Base-by-base conservation (phyloP, 305 asterid species). In the Fraxinus paxiana region DNA sequence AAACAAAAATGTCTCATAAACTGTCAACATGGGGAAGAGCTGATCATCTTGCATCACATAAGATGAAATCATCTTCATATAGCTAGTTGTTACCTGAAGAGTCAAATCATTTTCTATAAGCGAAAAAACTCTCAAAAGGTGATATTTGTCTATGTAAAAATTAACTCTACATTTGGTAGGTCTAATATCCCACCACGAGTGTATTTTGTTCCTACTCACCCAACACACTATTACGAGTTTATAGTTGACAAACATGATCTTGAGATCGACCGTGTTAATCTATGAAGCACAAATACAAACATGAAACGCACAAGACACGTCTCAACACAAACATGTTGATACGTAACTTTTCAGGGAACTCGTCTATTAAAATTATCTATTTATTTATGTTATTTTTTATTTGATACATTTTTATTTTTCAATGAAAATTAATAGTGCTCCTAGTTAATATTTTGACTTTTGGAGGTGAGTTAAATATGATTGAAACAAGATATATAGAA, bases 31-130 rank as follows among this genome's bases (percentile, higher is more conserved):
- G 6, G 97, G 92, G 13, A 90, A 92, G 63, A 94, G 92, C 81
- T 92, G 98, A 82, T 94, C 98, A 63, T 94, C 98, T 89, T 94
- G 96, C 98, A 92, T 94, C 82, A 92, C 97, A 37, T 94, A 94
- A 0, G 98, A 92, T 6, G 98, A 94, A 12, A 94, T 87, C 96
- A 90, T 92, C 90, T 94, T 94, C 98, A 92, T 92, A 74, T 92
- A 94, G 84, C 98, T 94, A 0, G 98, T 82, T 61, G 98, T 92
- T 67, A 94, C 98, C 98, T 94, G 89, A 87, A 82, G 34, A 61
- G 30, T 4, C 9, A 0, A 30, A 30, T 4, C 46, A 6, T 59
- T 59, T 59, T 18, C 28, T 18, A 56, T 56, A 20, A 59, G 69
- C 28, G 13, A 41, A 17, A 56, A 20, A 59, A 48, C 59, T 48